These are phyloP conservation scores for Ophiocordyceps camponoti-rufipedis DNA, from an alignment of 2,329 filamentous ascomycete species.

Conservation along the genomic window DNA sequence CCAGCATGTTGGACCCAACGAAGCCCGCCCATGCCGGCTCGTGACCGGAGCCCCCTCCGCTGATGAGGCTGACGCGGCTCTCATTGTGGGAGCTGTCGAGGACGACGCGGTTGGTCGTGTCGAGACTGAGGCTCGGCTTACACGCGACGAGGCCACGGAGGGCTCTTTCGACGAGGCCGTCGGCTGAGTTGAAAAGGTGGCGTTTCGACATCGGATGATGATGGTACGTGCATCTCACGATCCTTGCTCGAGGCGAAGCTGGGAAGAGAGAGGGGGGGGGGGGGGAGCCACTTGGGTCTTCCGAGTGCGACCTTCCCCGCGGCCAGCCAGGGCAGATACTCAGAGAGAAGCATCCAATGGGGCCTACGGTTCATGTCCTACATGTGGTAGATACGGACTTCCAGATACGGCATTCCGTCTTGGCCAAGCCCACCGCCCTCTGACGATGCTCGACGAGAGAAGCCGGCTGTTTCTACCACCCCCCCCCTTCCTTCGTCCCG, in stretches of 20 bases:
- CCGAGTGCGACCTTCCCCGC: neutral
- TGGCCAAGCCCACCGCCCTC: neutral
- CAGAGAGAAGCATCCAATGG: too few relatives aligned
- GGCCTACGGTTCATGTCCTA: too few relatives aligned
- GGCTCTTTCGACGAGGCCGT: slow-evolving; percentile 33
- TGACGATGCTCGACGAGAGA: too few relatives aligned
- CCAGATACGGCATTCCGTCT: neutral
- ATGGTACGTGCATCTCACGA: too few relatives aligned
- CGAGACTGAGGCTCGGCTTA: slow-evolving; percentile 30
- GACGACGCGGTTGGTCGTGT: slow-evolving; percentile 31
- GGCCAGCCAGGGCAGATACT: neutral
- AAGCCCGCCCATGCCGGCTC: slow-evolving; percentile 48
- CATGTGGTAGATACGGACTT: too few relatives aligned
- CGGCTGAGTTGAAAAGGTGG: slow-evolving; percentile 32
- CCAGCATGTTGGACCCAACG: slow-evolving; percentile 42
- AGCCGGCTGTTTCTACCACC: too few relatives aligned
- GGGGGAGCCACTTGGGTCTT: neutral
- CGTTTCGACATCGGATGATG: slow-evolving; percentile 26
- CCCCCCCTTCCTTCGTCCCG: too few relatives aligned
- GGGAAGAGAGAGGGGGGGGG: too few relatives aligned
- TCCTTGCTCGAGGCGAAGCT: too few relatives aligned
- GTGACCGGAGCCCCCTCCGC: slow-evolving; percentile 37
- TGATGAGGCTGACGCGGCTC: slow-evolving; percentile 30
- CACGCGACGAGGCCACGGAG: slow-evolving; percentile 32
- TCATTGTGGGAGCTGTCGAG: slow-evolving; percentile 25